Evolutionary conservation across 2,329 filamentous ascomycete species (phyloP), one percentile per base, ranked within the genome.

Genomic region (Purpureocillium lavendulum): DNA sequence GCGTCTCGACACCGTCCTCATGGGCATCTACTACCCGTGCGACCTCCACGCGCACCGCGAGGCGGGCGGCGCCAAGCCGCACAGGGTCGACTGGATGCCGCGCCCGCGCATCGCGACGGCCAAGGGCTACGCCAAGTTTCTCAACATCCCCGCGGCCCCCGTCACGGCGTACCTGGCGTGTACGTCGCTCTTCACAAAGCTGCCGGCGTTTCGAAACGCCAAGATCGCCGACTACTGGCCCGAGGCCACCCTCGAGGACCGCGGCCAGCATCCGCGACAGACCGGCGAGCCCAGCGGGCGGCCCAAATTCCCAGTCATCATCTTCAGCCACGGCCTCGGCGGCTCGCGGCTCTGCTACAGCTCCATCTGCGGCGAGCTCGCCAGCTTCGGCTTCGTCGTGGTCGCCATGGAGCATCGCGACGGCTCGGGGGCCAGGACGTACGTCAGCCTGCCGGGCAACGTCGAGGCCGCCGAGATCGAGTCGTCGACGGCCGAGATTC

Each of bases 301-400:
- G 42, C 73, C 75, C 0, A 64, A 45, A 4, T 83, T 82, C 43
- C 78, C 80, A 1, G 60, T 82, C 16, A 64, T 84, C 28, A 65
- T 84, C 16, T 84, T 84, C 55, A 80, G 75, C 49, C 80, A 84
- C 55, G 80, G 80, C 0, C 58, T 84, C 6, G 77, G 79, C 5
- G 79, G 77, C 0, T 80, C 75, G 2, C 61, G 77, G 35, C 81
- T 77, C 3, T 73, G 71, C 45, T 82, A 80, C 50, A 79, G 73
- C 14, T 69, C 70, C 13, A 62, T 83, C 2, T 83, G 78, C 47
- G 76, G 78, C 7, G 77, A 84, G 46, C 73, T 84, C 46, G 79
- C 78, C 0, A 80, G 75, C 50, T 77, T 80, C 47, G 77, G 79
- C 0, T 80, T 82, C 48, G 63, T 84, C 1, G 77, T 84, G 0